Percentiles rank a stretch among this genome's conserved stretches.
phyloP scores from a whole-genome alignment of 305 asterid genomes.

The Solanum hybrid region DNA sequence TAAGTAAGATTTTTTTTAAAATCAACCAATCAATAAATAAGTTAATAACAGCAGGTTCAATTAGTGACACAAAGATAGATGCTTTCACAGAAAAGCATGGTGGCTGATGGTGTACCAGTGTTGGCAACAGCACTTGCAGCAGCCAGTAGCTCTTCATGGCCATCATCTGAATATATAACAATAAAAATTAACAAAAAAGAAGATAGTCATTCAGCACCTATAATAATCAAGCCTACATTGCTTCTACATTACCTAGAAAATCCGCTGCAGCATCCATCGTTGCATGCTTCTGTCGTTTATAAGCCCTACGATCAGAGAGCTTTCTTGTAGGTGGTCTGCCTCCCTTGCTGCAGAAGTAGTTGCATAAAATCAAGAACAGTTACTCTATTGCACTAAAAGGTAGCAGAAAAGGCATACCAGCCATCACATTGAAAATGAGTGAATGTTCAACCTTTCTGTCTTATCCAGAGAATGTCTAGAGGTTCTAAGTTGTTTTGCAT shows the following conservation, averaged over 20 bases:
- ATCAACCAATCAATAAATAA: not conserved
- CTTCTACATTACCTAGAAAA: conserved; percentile 54
- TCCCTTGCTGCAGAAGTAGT: conserved; percentile 44
- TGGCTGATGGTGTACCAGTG: conserved; percentile 36
- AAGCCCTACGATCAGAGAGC: conserved; percentile 80
- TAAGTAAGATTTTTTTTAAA: not conserved
- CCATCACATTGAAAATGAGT: conserved; percentile 1
- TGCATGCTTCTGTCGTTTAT: conserved; percentile 66
- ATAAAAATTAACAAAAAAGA: conserved; percentile 14
- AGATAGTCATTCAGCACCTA: not conserved
- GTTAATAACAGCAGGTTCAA: not conserved
- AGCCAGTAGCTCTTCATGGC: conserved; percentile 88
- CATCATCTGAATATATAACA: conserved; percentile 45
- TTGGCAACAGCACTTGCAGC: conserved; percentile 77
- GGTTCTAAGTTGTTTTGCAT: conserved; percentile 80
- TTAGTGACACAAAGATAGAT: conserved; percentile 17
- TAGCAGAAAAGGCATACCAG: not conserved
- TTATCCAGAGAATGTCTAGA: conserved; percentile 71
- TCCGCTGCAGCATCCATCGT: conserved; percentile 48
- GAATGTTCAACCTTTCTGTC: conserved; percentile 52
- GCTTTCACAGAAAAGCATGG: not conserved
- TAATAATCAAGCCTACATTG: not conserved
- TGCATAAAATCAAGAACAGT: conserved; percentile 18
- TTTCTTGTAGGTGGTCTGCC: conserved; percentile 85
- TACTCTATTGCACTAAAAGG: not conserved